These are phyloP conservation scores for Cryoendolithus antarcticus DNA, from an alignment of 2,329 filamentous ascomycete species.

Conservation along the genomic window DNA sequence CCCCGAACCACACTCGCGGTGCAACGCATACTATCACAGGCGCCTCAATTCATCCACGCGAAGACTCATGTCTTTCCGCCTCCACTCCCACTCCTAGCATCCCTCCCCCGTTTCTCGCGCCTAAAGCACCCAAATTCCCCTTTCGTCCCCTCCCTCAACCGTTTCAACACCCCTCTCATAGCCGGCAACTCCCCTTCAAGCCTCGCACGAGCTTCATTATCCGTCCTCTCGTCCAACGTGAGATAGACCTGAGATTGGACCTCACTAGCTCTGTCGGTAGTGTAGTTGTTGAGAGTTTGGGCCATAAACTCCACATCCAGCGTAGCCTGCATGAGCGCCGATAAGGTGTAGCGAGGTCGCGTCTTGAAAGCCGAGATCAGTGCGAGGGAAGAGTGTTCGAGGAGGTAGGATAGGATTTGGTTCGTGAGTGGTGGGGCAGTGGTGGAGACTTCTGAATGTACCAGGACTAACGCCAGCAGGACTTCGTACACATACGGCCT, in stretches of 20 bases:
- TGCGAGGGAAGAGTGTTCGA: slow-evolving; percentile 67
- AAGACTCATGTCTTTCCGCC: not conserved
- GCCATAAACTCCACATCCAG: slow-evolving; percentile 94
- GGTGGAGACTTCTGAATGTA: slow-evolving; percentile 53
- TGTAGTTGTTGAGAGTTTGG: slow-evolving; percentile 83
- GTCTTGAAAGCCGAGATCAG: slow-evolving; percentile 70
- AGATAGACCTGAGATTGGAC: slow-evolving; percentile 85
- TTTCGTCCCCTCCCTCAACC: slow-evolving; percentile 65
- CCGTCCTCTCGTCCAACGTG: slow-evolving; percentile 77
- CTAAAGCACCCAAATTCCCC: slow-evolving; percentile 53
- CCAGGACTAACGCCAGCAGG: slow-evolving; percentile 72
- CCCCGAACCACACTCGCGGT: too few species aligned
- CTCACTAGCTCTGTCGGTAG: slow-evolving; percentile 67
- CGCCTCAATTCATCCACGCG: too few species aligned
- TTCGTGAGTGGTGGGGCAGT: slow-evolving; percentile 58
- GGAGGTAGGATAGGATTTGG: slow-evolving; percentile 73
- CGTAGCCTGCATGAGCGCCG: slow-evolving; percentile 88
- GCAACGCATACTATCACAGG: too few species aligned
- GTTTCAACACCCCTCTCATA: slow-evolving; percentile 79
- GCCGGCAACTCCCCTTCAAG: slow-evolving; percentile 81
- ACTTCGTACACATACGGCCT: slow-evolving; percentile 82
- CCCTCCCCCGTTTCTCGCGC: slow-evolving; percentile 14
- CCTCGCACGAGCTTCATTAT: slow-evolving; percentile 66
- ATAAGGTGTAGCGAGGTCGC: slow-evolving; percentile 54
- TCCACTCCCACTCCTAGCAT: slow-evolving; percentile 1